Evolutionary conservation across 306 rosid genomes (phyloP).

Genomic region (Sechiopsis laciniata): DNA sequence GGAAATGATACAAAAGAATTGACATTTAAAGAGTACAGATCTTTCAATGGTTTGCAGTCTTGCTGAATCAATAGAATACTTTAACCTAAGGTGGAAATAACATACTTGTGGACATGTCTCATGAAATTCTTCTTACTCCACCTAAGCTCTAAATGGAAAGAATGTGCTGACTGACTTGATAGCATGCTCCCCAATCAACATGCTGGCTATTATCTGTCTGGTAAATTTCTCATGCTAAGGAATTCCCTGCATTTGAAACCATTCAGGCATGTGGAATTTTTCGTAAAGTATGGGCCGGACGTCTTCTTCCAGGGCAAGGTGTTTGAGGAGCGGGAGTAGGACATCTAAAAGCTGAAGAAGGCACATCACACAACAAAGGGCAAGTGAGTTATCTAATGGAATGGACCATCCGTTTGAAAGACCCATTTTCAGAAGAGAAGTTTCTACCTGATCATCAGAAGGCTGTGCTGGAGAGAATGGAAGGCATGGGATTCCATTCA

Average conservation of each 20-base stretch:
- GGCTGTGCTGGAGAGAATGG: conserved; percentile 85
- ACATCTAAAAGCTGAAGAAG: conserved; percentile 65
- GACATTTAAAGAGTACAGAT: not conserved
- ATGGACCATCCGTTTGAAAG: not conserved
- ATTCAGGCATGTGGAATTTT: conserved; percentile 82
- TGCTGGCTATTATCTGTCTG: conserved; percentile 21
- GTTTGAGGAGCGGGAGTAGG: conserved; percentile 81
- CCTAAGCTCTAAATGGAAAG: conserved; percentile 9
- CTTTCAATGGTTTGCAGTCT: not conserved
- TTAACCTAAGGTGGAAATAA: conserved; percentile 14
- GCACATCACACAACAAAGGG: conserved; percentile 24
- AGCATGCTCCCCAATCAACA: conserved; percentile 18
- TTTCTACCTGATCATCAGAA: conserved; percentile 65
- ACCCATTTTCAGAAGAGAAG: not conserved
- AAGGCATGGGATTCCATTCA: conserved; percentile 84
- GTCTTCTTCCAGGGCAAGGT: conserved; percentile 58
- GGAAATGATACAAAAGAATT: conserved; percentile 21
- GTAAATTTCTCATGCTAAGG: conserved; percentile 34
- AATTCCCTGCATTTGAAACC: conserved; percentile 86
- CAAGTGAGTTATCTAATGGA: not conserved
- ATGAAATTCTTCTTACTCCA: conserved; percentile 4
- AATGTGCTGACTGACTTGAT: conserved; percentile 8
- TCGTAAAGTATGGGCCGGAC: conserved; percentile 66
- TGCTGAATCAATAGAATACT: not conserved
- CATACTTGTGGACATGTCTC: not conserved